phyloP scores from a whole-genome alignment of 2,329 filamentous ascomycete species.

The Penicillium sp. region DNA sequence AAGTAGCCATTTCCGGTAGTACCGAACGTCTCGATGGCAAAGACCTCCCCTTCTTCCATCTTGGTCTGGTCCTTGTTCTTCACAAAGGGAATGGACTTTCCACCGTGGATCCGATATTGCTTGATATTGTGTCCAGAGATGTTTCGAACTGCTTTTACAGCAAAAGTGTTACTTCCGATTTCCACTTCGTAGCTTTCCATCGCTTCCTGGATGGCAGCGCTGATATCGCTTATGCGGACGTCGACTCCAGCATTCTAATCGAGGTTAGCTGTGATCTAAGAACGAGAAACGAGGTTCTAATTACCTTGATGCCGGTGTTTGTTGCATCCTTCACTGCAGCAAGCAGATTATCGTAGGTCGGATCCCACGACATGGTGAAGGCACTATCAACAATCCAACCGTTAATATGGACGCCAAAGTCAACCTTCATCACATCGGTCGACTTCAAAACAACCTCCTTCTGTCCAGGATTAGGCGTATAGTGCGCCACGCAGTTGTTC shows the following conservation, averaged over 20 bases:
- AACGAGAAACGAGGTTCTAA: background rate
- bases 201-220: constrained; percentile 58
- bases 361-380: constrained; percentile 75
- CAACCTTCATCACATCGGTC: constrained; percentile 77
- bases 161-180: constrained; percentile 52
- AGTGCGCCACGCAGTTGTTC: constrained; percentile 57
- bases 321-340: constrained; percentile 66
- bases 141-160: constrained; percentile 56
- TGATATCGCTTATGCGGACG: constrained; percentile 54
- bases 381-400: constrained; percentile 79
- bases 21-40: constrained; percentile 60
- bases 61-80: constrained; percentile 51
- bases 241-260: constrained; percentile 54
- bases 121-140: constrained; percentile 57
- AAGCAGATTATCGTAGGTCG: constrained; percentile 71
- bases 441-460: constrained; percentile 69
- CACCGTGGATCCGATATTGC: constrained; percentile 57
- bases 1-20: constrained; percentile 53
- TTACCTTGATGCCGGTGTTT: constrained; percentile 55
- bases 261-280: constrained; percentile 6
- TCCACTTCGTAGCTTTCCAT: constrained; percentile 64
- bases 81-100: constrained; percentile 56
- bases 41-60: constrained; percentile 60
- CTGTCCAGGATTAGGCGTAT: constrained; percentile 56
- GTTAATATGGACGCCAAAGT: constrained; percentile 78